Evolutionary conservation across 306 rosid species (phyloP), one percentile per base, ranked within the genome.

Genomic region (Vigna trinervia): DNA sequence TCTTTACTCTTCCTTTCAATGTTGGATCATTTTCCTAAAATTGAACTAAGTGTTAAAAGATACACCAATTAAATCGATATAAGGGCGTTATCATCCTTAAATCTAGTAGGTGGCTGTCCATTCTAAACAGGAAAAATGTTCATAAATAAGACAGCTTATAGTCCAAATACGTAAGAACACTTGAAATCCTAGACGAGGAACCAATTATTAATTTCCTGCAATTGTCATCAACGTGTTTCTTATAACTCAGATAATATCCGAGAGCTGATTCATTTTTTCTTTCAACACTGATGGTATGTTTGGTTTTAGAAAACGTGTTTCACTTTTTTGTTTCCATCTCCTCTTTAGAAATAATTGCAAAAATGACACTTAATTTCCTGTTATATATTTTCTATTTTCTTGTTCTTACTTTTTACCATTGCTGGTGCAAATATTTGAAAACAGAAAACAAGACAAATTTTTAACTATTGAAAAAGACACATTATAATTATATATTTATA

Each of bases 1-100:
- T 89, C 83, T 95, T 95, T 23, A 95, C 90, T 82, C 98, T 90
- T 76, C 97, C 98, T 85, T 85, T 92, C 78, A 95, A 81, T 28
- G 97, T 95, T 30, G 98, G 98, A 89, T 95, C 97, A 85, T 95
- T 92, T 81, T 95, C 98, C 98, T 95, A 81, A 77, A 80, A 6
- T 45, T 11, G 43, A 57, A 32, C 68, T 36, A 45, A 71, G 12
- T 72, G 56, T 74, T 23, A 78, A 15, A 47, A 60, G 28, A 82
- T 68, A 56, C 2, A 61, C 46, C 19, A 73, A 76, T 14, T 76
- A 53, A 53, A 39, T 56, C 39, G 30, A 73, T 34, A n/a, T 32
- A 76, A 58, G 52, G 51, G 14, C 50, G 46, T 47, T 56, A 60
- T 23, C 53, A 61, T n/a, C 36, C 19, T 11, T 32, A 63, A 57